phyloP scores from a whole-genome alignment of 208 protist species.

The Perkinsela sp. region DNA sequence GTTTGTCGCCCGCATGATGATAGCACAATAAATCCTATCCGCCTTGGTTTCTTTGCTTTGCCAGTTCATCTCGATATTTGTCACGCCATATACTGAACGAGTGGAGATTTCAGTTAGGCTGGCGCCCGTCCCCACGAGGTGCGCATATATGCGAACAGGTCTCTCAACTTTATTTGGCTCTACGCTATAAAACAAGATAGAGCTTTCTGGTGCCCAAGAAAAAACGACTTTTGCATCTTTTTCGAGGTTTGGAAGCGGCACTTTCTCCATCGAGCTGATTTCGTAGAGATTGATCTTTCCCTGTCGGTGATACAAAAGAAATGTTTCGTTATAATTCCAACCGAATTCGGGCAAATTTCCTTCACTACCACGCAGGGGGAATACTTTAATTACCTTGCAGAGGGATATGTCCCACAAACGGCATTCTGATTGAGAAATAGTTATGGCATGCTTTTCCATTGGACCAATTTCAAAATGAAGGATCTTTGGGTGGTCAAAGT shows the following conservation, averaged over 20 bases:
- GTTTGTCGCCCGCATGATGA: not conserved
- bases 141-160: not conserved
- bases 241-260: not conserved
- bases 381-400: not conserved
- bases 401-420: not conserved
- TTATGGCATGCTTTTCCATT: not conserved
- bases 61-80: not conserved
- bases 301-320: not conserved
- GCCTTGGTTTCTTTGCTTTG: not conserved
- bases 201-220: not conserved
- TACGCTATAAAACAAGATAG: not conserved
- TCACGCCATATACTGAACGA: not conserved
- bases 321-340: not conserved
- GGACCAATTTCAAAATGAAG: not conserved
- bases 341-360: not conserved
- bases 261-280: not conserved
- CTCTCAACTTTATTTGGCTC: not conserved
- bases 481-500: not conserved
- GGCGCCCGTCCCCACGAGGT: not conserved
- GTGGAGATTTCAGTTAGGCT: not conserved
- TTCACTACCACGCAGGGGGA: not conserved
- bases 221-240: not conserved
- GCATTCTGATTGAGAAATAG: not conserved
- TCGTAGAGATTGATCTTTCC: not conserved
- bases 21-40: not conserved